Evolutionary conservation across 202 grass and related monocot genomes (phyloP).

Genomic region (Zizania palustris): DNA sequence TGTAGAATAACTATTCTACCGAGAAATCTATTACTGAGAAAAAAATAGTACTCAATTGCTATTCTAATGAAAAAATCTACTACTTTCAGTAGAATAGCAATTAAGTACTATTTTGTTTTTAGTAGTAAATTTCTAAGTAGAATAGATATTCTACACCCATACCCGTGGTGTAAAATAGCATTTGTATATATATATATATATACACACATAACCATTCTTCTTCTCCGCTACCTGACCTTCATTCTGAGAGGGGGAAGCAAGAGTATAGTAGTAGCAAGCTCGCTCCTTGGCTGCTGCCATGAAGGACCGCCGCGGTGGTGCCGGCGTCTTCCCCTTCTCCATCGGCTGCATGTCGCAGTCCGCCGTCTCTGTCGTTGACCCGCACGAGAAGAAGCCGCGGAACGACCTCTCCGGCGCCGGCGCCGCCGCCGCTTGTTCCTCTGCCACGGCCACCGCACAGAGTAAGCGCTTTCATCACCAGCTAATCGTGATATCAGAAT

Average conservation of each 20-base stretch:
- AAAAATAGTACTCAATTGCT: no score
- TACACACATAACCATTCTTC: background rate
- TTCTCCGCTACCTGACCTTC: background rate
- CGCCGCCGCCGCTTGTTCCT: no score
- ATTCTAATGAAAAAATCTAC: no score
- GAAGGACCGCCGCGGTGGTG: conserved; percentile 57
- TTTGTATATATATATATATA: background rate
- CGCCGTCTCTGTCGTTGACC: conserved; percentile 46
- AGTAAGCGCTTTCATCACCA: conserved; percentile 20
- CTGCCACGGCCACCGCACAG: background rate
- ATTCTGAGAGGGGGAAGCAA: background rate
- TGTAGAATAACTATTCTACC: no score
- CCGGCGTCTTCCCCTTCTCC: conserved; percentile 66
- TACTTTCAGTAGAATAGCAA: no score
- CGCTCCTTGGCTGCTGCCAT: conserved; percentile 26
- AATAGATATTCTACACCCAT: no score
- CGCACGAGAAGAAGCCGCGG: conserved; percentile 43
- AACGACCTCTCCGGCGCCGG: conserved; percentile 28
- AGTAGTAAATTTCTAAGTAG: no score
- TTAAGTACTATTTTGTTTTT: no score
- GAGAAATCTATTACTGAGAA: no score
- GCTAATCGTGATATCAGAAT: no score
- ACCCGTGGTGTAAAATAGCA: no score
- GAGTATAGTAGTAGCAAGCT: background rate
- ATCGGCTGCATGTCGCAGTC: conserved; percentile 77